phyloP scores from a whole-genome alignment of 495 filamentous ascomycete genomes.

The Thozetella sp. region DNA sequence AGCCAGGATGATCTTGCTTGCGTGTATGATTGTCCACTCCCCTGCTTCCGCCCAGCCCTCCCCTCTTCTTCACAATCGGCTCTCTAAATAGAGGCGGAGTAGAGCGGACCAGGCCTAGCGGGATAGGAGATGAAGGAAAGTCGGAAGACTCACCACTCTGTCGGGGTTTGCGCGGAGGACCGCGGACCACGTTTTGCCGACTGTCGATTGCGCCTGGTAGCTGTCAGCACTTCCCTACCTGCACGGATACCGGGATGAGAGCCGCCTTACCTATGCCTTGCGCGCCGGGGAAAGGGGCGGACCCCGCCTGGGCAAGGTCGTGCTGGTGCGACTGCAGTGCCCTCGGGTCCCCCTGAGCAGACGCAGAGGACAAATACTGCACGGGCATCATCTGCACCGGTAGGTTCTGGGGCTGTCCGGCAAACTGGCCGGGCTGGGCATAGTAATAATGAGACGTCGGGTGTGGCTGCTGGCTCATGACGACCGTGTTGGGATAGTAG shows the following conservation, averaged over 20 bases:
- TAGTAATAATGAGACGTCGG: conserved; percentile 39
- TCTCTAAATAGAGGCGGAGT: not conserved
- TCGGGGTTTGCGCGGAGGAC: conserved; percentile 90
- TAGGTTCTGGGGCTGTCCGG: conserved; percentile 21
- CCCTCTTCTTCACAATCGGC: not conserved
- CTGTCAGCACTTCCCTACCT: not conserved
- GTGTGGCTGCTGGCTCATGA: conserved; percentile 35
- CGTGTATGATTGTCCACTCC: conserved; percentile 14
- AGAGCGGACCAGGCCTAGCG: not conserved
- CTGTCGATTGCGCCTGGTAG: conserved; percentile 19
- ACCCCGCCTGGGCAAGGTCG: conserved; percentile 1
- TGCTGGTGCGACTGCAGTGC: conserved; percentile 7
- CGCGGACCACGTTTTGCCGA: conserved; percentile 63
- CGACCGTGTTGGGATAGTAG: conserved; percentile 36
- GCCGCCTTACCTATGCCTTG: conserved; percentile 13
- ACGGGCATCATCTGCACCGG: conserved; percentile 28
- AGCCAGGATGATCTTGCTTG: no score
- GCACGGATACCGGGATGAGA: not conserved
- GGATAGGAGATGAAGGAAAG: not conserved
- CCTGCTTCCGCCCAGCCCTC: not conserved
- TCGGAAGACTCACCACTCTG: conserved; percentile 55
- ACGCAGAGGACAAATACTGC: conserved; percentile 22
- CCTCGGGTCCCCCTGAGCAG: conserved; percentile 10
- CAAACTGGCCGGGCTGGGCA: conserved; percentile 25
- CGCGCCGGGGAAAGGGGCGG: not conserved